phyloP scores from a whole-genome alignment of 1,139 yeast genomes.

The Hansenula sp. region DNA sequence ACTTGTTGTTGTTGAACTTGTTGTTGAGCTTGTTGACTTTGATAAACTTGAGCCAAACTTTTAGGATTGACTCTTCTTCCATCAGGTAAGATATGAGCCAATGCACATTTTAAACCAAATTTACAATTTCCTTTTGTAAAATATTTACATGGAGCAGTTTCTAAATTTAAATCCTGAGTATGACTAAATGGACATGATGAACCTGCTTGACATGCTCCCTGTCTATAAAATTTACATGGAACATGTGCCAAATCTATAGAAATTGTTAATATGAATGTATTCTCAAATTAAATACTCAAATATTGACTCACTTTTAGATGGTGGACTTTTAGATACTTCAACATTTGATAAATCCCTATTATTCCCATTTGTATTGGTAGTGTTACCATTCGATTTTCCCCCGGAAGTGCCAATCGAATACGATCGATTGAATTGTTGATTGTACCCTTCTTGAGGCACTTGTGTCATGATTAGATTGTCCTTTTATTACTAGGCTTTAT shows the following conservation, averaged over 20 bases:
- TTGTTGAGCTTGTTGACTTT: constrained; percentile 8
- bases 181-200: constrained; percentile 89
- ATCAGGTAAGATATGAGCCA: constrained; percentile 86
- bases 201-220: constrained; percentile 95
- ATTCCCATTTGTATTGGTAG: not conserved
- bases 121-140: constrained; percentile 94
- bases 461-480: not conserved
- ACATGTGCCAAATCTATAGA: constrained; percentile 69
- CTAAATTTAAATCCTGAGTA: constrained; percentile 54
- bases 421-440: not conserved
- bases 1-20: not conserved
- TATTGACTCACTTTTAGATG: constrained; percentile 24
- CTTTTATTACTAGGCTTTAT: not conserved
- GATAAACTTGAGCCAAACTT: constrained; percentile 24
- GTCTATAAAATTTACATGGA: constrained; percentile 89
- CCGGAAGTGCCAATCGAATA: not conserved
- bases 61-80: constrained; percentile 75
- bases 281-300: not conserved
- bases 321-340: constrained; percentile 22
- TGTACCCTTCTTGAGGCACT: not conserved
- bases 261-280: not conserved
- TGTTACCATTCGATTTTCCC: not conserved
- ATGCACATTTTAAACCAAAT: constrained; percentile 89
- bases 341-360: not conserved
- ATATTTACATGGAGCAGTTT: constrained; percentile 83